A percentile compares a stretch with the other conserved stretches of the same genome.
phyloP scores from a whole-genome alignment of 106 monocot genomes.

The Dioscorea dumetorum region DNA sequence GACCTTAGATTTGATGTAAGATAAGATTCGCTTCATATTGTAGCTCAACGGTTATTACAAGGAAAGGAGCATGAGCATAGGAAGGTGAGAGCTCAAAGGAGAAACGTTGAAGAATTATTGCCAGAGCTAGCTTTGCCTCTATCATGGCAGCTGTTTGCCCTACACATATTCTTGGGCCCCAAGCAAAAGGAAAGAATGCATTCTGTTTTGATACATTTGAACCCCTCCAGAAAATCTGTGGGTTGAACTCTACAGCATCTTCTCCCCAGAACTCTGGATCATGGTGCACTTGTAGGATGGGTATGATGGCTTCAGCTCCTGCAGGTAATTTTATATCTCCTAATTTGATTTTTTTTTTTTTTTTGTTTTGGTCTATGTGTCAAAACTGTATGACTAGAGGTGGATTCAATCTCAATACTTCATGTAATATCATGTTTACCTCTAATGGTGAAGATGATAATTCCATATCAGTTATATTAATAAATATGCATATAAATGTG shows the following conservation, averaged over 20 bases:
- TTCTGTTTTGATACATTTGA: slow-evolving; percentile 14
- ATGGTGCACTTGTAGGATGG: slow-evolving; percentile 21
- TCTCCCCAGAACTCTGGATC: slow-evolving; percentile 23
- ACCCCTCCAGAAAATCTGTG: slow-evolving; percentile 26
- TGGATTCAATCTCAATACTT: slow-evolving; percentile 45
- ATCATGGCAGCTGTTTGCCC: slow-evolving; percentile 20
- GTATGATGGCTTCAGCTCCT: slow-evolving; percentile 19
- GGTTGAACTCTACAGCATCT: slow-evolving; percentile 36
- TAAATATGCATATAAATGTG: too few relatives aligned
- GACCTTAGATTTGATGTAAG: slow-evolving; percentile 7
- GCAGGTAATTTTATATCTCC: slow-evolving; percentile 22
- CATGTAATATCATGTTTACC: slow-evolving; percentile 51
- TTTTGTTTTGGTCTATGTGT: neutral
- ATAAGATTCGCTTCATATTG: slow-evolving; percentile 37
- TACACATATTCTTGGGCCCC: slow-evolving; percentile 19
- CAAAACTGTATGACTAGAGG: slow-evolving; percentile 18
- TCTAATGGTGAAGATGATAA: slow-evolving; percentile 4
- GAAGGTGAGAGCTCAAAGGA: slow-evolving; percentile 36
- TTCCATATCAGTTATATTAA: too few relatives aligned
- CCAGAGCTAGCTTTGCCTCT: slow-evolving; percentile 24
- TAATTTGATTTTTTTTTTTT: slow-evolving; percentile 6
- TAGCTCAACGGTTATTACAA: slow-evolving; percentile 33
- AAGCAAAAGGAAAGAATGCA: slow-evolving; percentile 25
- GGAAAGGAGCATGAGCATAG: slow-evolving; percentile 47
- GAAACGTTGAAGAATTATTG: slow-evolving; percentile 27